phyloP scores from a whole-genome alignment of 1,284 basidiomycete species.

The Fomitiporia mediterranea region DNA sequence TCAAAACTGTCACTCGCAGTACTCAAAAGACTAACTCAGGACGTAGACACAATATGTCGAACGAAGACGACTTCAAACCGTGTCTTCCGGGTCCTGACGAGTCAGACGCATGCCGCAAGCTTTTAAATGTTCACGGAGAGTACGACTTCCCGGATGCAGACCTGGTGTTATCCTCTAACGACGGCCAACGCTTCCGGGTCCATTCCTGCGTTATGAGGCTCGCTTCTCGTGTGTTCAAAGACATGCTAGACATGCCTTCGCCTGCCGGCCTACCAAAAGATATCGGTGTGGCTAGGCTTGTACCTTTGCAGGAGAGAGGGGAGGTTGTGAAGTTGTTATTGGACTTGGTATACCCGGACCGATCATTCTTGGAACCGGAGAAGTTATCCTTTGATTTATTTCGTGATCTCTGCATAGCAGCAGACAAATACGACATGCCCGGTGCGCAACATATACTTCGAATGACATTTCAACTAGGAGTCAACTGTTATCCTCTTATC shows the following conservation, averaged over 20 bases:
- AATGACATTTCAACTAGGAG: neutral
- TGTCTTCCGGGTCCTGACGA: no score
- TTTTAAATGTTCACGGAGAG: no score
- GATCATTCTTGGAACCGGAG: neutral
- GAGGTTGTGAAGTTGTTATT: slow-evolving; percentile 1
- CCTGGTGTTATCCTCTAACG: slow-evolving; percentile 12
- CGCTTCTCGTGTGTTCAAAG: slow-evolving; percentile 8
- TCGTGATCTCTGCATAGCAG: neutral
- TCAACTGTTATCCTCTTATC: neutral
- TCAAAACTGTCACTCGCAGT: no score
- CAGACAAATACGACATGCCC: slow-evolving; percentile 4
- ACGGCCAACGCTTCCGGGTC: slow-evolving; percentile 11
- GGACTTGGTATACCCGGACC: slow-evolving; percentile 14
- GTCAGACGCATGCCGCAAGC: no score
- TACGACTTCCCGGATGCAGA: slow-evolving; percentile 9
- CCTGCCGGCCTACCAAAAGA: neutral
- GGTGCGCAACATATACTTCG: neutral
- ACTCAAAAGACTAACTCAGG: no score
- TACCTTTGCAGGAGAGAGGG: slow-evolving; percentile 3
- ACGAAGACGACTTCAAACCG: no score
- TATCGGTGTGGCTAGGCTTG: neutral
- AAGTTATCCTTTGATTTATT: neutral
- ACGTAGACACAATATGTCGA: no score
- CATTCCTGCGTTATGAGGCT: slow-evolving; percentile 14
- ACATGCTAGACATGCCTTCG: neutral